Conservation (phyloP, 768 basidiomycete genomes). For the Pleurotus cornucopiae region DNA sequence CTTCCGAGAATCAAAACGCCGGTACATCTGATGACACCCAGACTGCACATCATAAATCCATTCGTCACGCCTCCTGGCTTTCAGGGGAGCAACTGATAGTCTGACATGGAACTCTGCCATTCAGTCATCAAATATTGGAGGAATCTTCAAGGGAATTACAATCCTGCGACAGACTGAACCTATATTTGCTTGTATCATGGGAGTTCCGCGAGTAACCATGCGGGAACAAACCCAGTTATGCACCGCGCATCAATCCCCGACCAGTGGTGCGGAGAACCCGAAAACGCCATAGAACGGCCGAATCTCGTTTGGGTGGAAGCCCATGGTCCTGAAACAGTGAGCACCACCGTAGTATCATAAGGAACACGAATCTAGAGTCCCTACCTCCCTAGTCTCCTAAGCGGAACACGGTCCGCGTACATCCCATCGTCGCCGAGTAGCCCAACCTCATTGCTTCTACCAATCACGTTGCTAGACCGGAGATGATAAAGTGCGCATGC, state of each 20-base stretch:
- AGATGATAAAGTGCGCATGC: too few relatives aligned
- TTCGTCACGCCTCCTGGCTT: neutral
- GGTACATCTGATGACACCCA: neutral
- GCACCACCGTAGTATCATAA: too few relatives aligned
- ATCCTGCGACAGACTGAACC: neutral
- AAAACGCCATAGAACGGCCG: too few relatives aligned
- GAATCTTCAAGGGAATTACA: neutral
- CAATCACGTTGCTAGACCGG: too few relatives aligned
- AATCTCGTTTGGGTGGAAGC: too few relatives aligned
- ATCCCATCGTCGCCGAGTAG: too few relatives aligned
- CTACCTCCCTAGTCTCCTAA: too few relatives aligned
- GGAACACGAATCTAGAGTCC: too few relatives aligned
- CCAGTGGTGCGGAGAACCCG: too few relatives aligned
- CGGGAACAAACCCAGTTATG: neutral
- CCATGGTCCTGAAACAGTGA: too few relatives aligned
- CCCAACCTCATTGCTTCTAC: too few relatives aligned
- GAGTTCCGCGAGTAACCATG: constrained; percentile 1
- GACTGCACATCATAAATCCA: constrained; percentile 3
- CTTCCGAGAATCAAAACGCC: neutral
- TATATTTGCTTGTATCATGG: constrained; percentile 1
- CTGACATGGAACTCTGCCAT: neutral
- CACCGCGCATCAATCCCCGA: neutral
- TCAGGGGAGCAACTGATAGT: neutral
- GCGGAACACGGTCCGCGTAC: too few relatives aligned
- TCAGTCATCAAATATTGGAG: neutral